These are phyloP conservation scores for Pelargonium myrrhifolium DNA, from an alignment of 441 rosid species.

Conservation along the genomic window DNA sequence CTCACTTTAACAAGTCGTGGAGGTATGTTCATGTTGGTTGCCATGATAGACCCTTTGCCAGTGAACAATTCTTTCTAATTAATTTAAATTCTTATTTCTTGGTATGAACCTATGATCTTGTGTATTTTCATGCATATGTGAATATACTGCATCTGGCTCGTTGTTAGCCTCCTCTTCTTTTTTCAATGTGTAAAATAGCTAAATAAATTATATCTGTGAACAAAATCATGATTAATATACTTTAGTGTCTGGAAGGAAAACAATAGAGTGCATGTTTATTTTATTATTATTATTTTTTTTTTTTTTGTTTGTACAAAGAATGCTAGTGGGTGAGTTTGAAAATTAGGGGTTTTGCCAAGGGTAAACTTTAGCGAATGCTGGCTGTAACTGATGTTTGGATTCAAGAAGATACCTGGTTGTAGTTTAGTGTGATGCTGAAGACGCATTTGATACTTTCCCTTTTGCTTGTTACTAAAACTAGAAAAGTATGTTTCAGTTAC, in stretches of 20 bases:
- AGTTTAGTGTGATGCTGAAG: not conserved
- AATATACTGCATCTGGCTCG: slow-evolving; percentile 6
- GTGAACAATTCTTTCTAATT: slow-evolving; percentile 37
- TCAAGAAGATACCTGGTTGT: not conserved
- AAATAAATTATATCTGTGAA: slow-evolving; percentile 16
- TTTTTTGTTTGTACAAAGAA: not conserved
- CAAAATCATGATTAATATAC: slow-evolving; percentile 13
- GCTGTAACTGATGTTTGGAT: slow-evolving; percentile 3
- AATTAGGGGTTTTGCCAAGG: not conserved
- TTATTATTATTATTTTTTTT: no score
- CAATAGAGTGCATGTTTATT: not conserved
- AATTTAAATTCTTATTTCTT: slow-evolving; percentile 30
- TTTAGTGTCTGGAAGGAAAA: slow-evolving; percentile 11
- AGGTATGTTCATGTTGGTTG: slow-evolving; percentile 38
- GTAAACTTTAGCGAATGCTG: not conserved
- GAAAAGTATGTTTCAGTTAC: not conserved
- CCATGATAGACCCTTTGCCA: slow-evolving; percentile 27
- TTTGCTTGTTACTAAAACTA: not conserved
- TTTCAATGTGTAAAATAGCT: slow-evolving; percentile 13
- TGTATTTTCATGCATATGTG: slow-evolving; percentile 13
- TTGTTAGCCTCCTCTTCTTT: not conserved
- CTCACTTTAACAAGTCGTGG: slow-evolving; percentile 34
- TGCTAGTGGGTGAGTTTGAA: not conserved
- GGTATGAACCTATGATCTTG: slow-evolving; percentile 5
- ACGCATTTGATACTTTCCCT: not conserved